These are phyloP conservation scores for Ceratobasidium sp. DNA, from an alignment of 1,284 basidiomycete genomes.

Conservation along the genomic window DNA sequence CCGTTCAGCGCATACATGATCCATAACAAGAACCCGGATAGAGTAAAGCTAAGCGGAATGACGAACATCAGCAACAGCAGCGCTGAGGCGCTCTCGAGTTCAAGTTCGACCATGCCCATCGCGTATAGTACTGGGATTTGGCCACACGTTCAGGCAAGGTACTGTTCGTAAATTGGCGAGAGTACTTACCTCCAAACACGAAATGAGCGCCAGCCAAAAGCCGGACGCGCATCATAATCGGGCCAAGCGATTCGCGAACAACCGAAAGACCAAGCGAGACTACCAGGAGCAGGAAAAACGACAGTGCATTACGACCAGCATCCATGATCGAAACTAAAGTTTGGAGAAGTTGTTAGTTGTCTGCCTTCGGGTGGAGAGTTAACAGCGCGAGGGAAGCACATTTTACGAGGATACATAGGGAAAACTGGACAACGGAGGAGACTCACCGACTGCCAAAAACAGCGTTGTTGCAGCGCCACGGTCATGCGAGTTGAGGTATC, in stretches of 20 bases:
- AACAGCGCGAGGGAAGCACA: not conserved
- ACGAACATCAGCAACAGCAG: slow-evolving; percentile 86
- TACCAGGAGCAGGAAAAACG: slow-evolving; percentile 95
- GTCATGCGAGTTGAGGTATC: slow-evolving; percentile 92
- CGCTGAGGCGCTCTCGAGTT: slow-evolving; percentile 89
- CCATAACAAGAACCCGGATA: slow-evolving; percentile 96
- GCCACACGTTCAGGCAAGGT: slow-evolving; percentile 44
- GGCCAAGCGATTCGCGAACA: slow-evolving; percentile 82
- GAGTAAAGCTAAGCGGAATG: slow-evolving; percentile 92
- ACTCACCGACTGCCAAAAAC: slow-evolving; percentile 87
- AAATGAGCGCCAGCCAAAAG: slow-evolving; percentile 88
- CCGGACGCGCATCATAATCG: slow-evolving; percentile 83
- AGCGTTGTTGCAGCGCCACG: slow-evolving; percentile 79
- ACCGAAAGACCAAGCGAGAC: slow-evolving; percentile 91
- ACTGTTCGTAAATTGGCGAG: slow-evolving; percentile 48
- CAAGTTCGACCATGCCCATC: slow-evolving; percentile 91
- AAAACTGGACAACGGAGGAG: not conserved
- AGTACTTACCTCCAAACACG: slow-evolving; percentile 85
- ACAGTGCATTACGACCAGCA: slow-evolving; percentile 92
- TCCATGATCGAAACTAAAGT: slow-evolving; percentile 86
- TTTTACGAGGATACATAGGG: not conserved
- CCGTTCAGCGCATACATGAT: slow-evolving; percentile 92
- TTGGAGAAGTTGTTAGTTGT: not conserved
- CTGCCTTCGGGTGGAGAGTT: no score
- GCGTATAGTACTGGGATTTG: slow-evolving; percentile 89